These are phyloP conservation scores for Heterobasidion annosum DNA, from an alignment of 1,284 basidiomycete genomes.

Conservation along the genomic window DNA sequence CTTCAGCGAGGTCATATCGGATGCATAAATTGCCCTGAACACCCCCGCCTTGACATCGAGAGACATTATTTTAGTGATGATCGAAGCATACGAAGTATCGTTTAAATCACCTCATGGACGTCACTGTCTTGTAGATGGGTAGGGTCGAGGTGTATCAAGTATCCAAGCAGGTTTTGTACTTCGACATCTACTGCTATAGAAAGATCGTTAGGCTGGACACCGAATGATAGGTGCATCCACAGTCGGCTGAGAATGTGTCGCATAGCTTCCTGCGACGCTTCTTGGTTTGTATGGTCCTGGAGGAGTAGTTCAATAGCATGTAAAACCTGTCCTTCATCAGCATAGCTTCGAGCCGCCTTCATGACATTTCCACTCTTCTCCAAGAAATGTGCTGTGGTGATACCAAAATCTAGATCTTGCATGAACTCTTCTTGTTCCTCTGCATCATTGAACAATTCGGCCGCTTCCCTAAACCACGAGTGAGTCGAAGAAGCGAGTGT, in stretches of 20 bases:
- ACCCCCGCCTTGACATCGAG: background rate
- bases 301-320: conserved; percentile 42
- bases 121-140: background rate
- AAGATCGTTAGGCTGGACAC: conserved; percentile 8
- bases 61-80: too few relatives aligned
- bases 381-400: conserved; percentile 42
- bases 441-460: conserved; percentile 35
- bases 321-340: conserved; percentile 36
- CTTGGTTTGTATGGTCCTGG: conserved; percentile 17
- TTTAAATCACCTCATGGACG: background rate
- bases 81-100: too few relatives aligned
- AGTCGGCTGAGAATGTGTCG: conserved; percentile 17
- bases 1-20: background rate
- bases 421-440: conserved; percentile 52
- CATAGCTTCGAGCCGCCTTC: conserved; percentile 50
- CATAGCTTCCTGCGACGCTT: conserved; percentile 13
- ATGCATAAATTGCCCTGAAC: background rate
- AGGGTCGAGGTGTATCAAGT: background rate
- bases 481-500: too few relatives aligned
- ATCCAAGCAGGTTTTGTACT: background rate
- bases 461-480: conserved; percentile 30
- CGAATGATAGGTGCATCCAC: conserved; percentile 20
- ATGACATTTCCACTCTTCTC: conserved; percentile 29
- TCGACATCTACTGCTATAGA: background rate
- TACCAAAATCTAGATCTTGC: conserved; percentile 44